A percentile compares a stretch with the other conserved stretches of the same genome.
Conservation (phyloP, 139 green algal species). For the Dunaliella primolecta region DNA sequence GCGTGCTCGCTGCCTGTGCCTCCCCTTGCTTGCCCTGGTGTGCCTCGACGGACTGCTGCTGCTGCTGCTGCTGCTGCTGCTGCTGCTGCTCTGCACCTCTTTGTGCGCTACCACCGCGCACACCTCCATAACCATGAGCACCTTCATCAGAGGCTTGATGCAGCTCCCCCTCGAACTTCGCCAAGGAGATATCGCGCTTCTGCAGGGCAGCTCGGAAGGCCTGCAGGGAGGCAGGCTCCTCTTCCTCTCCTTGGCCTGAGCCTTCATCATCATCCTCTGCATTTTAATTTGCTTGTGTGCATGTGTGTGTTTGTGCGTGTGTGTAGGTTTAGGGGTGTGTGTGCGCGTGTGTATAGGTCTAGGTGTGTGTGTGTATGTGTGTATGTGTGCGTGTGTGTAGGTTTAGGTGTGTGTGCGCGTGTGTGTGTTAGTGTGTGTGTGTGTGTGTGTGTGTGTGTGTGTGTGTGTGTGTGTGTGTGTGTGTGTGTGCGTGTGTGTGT, state of each 20-base stretch:
- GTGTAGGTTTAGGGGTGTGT: no score
- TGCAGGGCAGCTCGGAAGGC: not conserved
- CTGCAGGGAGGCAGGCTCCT: not conserved
- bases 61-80: no score
- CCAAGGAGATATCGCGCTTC: not conserved
- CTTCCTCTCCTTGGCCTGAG: slow-evolving; percentile 1
- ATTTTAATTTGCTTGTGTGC: not conserved
- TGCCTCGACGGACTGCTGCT: no score
- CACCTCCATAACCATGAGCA: no score
- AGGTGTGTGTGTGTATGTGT: not conserved
- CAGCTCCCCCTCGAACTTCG: not conserved
- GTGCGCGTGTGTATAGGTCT: not conserved
- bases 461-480: no score
- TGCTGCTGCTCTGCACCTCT: no score
- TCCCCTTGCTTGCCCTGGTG: no score
- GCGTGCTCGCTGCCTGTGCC: no score
- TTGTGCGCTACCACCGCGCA: no score
- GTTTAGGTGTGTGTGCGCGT: not conserved
- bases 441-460: no score
- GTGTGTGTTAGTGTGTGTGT: not conserved
- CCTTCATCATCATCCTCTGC: not conserved
- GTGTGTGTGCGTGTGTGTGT: no score
- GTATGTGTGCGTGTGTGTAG: not conserved
- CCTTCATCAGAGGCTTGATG: not conserved
- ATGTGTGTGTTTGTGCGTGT: not conserved